Percentiles rank a stretch among this genome's conserved stretches.
Conservation (phyloP, 208 protist genomes). For the Leishmania aethiopica region DNA sequence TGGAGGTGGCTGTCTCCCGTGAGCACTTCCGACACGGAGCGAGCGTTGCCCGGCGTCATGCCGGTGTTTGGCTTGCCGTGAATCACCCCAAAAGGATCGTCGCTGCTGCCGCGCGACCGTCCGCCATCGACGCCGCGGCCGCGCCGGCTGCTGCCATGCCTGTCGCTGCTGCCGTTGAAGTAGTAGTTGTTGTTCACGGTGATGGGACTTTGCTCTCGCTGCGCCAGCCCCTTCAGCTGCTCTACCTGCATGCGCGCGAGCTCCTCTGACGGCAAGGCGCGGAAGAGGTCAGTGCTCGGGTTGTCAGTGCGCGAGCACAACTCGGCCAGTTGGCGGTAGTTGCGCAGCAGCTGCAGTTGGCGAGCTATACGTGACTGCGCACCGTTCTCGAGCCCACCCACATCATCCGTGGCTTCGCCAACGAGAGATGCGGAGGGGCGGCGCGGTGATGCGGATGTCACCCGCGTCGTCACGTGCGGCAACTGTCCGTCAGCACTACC, state of each 20-base stretch:
- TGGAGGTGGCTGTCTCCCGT: slow-evolving; percentile 10
- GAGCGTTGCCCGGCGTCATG: background rate
- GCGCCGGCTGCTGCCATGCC: slow-evolving; percentile 10
- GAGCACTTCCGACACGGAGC: slow-evolving; percentile 12
- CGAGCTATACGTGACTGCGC: slow-evolving; percentile 52
- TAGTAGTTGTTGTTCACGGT: slow-evolving; percentile 71
- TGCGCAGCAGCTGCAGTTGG: slow-evolving; percentile 73
- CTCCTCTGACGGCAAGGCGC: slow-evolving; percentile 36
- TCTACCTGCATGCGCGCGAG: slow-evolving; percentile 47
- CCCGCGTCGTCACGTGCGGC: slow-evolving; percentile 24
- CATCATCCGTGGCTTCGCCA: background rate
- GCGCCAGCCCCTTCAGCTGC: slow-evolving; percentile 21
- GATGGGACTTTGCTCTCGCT: slow-evolving; percentile 41
- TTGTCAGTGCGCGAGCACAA: slow-evolving; percentile 52
- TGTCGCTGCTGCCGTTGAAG: slow-evolving; percentile 21
- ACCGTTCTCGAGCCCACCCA: slow-evolving; percentile 39
- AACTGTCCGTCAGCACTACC: background rate
- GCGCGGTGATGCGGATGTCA: slow-evolving; percentile 10
- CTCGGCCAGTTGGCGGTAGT: slow-evolving; percentile 63
- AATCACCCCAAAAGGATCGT: background rate
- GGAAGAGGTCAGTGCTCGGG: slow-evolving; percentile 43
- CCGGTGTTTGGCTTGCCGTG: background rate
- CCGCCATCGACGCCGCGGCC: slow-evolving; percentile 2
- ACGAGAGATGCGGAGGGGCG: slow-evolving; percentile 8
- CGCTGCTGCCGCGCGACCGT: slow-evolving; percentile 12